Base-by-base conservation (phyloP, 345 rosid species). In the Eucalyptus fibrosa region DNA sequence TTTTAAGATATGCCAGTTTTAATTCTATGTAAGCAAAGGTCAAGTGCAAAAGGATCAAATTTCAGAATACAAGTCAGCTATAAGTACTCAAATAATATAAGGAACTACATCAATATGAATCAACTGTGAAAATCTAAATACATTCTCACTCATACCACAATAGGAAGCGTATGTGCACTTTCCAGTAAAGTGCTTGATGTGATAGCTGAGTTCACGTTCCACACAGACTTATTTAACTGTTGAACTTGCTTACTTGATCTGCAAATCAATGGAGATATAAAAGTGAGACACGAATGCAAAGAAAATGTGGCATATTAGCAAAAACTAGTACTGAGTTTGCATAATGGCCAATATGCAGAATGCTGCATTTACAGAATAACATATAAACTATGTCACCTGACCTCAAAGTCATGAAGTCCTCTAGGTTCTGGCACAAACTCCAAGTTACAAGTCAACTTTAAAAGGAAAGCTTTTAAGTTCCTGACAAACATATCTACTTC, bases 201-300 rank as follows among this genome's bases (percentile, higher is more conserved):
- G 85, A 92, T 93, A 85, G 92, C 91, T 86, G 99, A 96, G 91
- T 95, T 94, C 86, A 93, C 94, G 53, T 95, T 95, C 98, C 98
- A 96, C 53, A 94, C 93, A 7, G 99, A 96, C 91, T 96, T 97
- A 91, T 96, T 96, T 88, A 96, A 90, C 90, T 94, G 97, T 89
- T 97, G 96, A 91, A 91, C 99, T 91, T 96, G 97, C 93, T 95
- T 95, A 89, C 94, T 92, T 89, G 99, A 98, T 94, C 99, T 98
- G 97, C 92, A 91, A 53, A 55, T 51, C 44, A n/a, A 87, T 19
- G 67, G 49, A 87, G 85, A 77, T 21, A 77, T 40, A 77, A 37
- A 77, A 21, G 85, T 77, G 85, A 77, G 85, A 77, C 85, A 77
- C 28, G 12, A 77, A 77, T 77, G 85, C 23, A 77, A 11, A 77